Conservation (phyloP, 139 green algal species). For the Volvox reticuliferus region DNA sequence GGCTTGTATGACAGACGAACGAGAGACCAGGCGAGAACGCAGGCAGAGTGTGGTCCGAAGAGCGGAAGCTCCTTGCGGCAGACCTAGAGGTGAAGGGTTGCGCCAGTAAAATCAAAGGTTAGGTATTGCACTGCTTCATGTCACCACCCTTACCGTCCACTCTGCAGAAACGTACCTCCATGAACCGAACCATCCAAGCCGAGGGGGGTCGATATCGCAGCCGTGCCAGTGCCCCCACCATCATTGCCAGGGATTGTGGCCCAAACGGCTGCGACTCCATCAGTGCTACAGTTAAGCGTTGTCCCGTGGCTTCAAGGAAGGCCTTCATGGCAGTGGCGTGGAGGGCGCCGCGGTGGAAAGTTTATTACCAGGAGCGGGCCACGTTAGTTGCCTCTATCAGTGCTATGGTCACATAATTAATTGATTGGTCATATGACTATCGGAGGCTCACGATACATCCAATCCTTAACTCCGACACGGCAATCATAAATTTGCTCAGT, state of each 20-base stretch:
- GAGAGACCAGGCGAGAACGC: conserved; percentile 11
- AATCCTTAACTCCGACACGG: too few relatives aligned
- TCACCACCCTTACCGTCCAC: too few relatives aligned
- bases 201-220: conserved; percentile 18
- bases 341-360: too few relatives aligned
- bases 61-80: conserved; percentile 15
- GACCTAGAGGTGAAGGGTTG: not conserved
- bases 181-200: conserved; percentile 8
- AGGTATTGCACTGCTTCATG: too few relatives aligned
- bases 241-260: not conserved
- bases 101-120: too few relatives aligned
- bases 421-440: too few relatives aligned
- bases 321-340: not conserved
- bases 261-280: not conserved
- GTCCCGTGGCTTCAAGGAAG: not conserved
- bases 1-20: conserved; percentile 17
- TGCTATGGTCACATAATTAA: too few relatives aligned
- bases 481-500: too few relatives aligned
- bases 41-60: conserved; percentile 19
- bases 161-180: not conserved
- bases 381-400: too few relatives aligned
- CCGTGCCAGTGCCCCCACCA: not conserved
- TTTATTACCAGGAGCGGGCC: too few relatives aligned
- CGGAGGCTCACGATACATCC: too few relatives aligned
- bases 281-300: not conserved